These are phyloP conservation scores for Colletotrichum sojae DNA, from an alignment of 2,329 filamentous ascomycete genomes.

Conservation along the genomic window DNA sequence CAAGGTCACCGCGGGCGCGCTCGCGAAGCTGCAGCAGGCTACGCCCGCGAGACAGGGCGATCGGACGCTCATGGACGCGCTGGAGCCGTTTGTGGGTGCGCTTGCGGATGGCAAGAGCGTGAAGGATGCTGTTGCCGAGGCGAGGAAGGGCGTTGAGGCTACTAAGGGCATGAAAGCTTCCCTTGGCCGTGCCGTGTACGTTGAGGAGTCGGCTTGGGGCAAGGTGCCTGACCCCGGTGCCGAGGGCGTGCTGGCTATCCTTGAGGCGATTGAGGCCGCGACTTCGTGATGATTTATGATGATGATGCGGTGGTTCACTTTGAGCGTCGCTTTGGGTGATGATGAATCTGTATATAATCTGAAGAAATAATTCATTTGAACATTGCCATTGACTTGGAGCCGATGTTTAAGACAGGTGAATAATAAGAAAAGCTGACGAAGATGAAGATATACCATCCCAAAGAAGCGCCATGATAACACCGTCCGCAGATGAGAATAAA, in stretches of 20 bases:
- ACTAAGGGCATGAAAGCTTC: slow-evolving; percentile 83
- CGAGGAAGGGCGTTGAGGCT: slow-evolving; percentile 73
- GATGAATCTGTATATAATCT: neutral
- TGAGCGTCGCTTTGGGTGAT: neutral
- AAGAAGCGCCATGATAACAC: neutral
- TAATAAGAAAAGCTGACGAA: neutral
- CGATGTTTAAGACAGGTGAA: no score
- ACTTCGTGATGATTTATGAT: neutral
- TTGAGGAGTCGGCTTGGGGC: slow-evolving; percentile 76
- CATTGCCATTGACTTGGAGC: neutral
- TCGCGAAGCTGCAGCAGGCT: slow-evolving; percentile 58
- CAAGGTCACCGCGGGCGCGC: slow-evolving; percentile 11
- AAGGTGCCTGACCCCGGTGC: slow-evolving; percentile 82
- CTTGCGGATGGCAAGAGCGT: slow-evolving; percentile 68
- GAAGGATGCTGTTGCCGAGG: slow-evolving; percentile 64
- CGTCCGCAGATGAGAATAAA: neutral
- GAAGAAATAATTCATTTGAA: neutral
- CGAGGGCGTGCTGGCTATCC: slow-evolving; percentile 71
- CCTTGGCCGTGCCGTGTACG: slow-evolving; percentile 81
- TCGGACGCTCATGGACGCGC: slow-evolving; percentile 79
- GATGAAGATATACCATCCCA: neutral
- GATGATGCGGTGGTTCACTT: no score
- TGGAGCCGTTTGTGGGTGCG: slow-evolving; percentile 77
- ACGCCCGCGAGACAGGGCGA: slow-evolving; percentile 81
- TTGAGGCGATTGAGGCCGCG: slow-evolving; percentile 68